Evolutionary conservation across 2,329 filamentous ascomycete species (phyloP).

Genomic region (Xylaria multiplex): DNA sequence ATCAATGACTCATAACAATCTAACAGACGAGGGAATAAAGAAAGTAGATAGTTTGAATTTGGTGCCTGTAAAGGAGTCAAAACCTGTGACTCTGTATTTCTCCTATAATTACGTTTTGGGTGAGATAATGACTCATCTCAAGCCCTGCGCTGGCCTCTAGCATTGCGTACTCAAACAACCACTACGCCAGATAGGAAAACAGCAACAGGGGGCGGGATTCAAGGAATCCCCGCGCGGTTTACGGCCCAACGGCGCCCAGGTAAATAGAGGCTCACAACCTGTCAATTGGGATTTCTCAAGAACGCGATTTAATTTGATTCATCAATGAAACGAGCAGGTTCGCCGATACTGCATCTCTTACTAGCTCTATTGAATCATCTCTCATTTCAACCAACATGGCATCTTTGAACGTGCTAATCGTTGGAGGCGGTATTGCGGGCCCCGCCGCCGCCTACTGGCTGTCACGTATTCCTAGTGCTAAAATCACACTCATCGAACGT

Average conservation of each 20-base stretch:
- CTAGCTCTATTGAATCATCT: not conserved
- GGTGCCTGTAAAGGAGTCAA: no score
- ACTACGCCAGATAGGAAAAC: not conserved
- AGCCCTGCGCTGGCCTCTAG: not conserved
- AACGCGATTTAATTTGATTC: not conserved
- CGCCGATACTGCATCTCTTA: not conserved
- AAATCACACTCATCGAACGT: conserved; percentile 57
- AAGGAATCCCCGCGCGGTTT: not conserved
- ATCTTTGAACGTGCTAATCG: conserved; percentile 51
- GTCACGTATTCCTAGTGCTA: conserved; percentile 42
- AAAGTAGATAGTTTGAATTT: no score
- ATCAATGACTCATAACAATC: no score
- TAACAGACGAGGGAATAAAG: no score
- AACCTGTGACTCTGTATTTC: no score
- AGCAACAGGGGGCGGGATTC: conserved; percentile 10
- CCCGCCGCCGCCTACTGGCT: conserved; percentile 57
- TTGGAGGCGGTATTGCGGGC: conserved; percentile 53
- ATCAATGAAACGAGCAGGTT: not conserved
- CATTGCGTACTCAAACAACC: not conserved
- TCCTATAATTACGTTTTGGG: no score
- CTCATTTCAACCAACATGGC: conserved; percentile 36
- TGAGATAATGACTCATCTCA: not conserved
- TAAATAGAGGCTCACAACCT: not conserved
- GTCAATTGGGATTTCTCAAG: not conserved
- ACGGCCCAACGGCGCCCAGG: not conserved